A percentile compares a stretch with the other conserved stretches of the same genome.
These are phyloP conservation scores for Bonnemaisonia californica DNA, from an alignment of 31 red algal genomes.

Conservation along the genomic window DNA sequence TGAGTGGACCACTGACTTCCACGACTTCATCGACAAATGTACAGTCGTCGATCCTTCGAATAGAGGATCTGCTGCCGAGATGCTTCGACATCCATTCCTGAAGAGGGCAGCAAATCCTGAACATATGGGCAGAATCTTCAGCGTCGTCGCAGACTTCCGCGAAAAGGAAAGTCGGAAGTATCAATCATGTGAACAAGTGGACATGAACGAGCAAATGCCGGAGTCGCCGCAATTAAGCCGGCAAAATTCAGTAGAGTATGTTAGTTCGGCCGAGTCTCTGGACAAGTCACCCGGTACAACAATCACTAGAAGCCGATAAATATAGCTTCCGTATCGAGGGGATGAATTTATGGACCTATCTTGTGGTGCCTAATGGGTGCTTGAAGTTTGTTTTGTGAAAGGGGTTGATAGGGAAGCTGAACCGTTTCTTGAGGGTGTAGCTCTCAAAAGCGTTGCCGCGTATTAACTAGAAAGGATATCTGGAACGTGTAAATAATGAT, in stretches of 20 bases:
- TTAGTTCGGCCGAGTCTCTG: background rate
- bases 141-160: slow-evolving; percentile 62
- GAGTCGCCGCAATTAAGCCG: slow-evolving; percentile 51
- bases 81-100: slow-evolving; percentile 90
- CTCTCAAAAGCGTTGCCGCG: too few relatives aligned
- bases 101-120: slow-evolving; percentile 56
- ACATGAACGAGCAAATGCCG: slow-evolving; percentile 31
- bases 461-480: too few relatives aligned
- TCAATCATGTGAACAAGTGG: slow-evolving; percentile 37
- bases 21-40: slow-evolving; percentile 84
- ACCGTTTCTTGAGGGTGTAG: too few relatives aligned
- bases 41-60: slow-evolving; percentile 70
- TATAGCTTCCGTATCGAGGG: background rate
- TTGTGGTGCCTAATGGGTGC: too few relatives aligned
- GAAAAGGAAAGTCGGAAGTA: slow-evolving; percentile 66
- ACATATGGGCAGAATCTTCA: slow-evolving; percentile 80
- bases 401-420: too few relatives aligned
- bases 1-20: slow-evolving; percentile 89
- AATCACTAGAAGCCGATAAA: background rate
- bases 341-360: too few relatives aligned
- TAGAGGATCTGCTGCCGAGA: slow-evolving; percentile 60
- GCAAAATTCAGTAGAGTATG: slow-evolving; percentile 43
- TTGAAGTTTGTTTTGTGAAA: too few relatives aligned
- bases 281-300: background rate
- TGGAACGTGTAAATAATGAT: too few relatives aligned